phyloP scores from a whole-genome alignment of 345 rosid species.

The Eucalyptus erythrocorys region DNA sequence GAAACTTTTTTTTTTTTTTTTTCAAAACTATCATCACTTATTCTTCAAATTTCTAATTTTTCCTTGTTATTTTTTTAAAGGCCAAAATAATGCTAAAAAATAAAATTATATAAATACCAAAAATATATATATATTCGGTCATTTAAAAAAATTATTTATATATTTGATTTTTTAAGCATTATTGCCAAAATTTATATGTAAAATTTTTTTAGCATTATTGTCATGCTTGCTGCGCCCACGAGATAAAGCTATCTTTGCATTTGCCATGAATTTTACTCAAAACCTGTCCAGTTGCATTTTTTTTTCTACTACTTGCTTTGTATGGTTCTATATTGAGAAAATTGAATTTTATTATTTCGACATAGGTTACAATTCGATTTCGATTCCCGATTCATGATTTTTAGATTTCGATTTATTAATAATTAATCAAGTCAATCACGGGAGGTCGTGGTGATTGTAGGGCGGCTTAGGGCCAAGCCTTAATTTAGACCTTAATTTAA shows the following conservation, averaged over 20 bases:
- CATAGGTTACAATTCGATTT: background rate
- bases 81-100: too few species aligned
- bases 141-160: too few species aligned
- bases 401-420: background rate
- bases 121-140: too few species aligned
- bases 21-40: too few species aligned
- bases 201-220: too few species aligned
- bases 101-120: too few species aligned
- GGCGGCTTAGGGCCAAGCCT: background rate
- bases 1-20: too few species aligned
- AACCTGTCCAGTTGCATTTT: background rate
- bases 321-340: background rate
- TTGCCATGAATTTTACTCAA: background rate
- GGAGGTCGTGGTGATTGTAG: background rate
- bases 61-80: too few species aligned
- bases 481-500: background rate
- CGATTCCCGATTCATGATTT: background rate
- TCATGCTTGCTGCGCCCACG: rapidly evolving
- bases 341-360: background rate
- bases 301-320: background rate
- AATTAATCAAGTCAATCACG: background rate
- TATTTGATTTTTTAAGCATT: too few species aligned
- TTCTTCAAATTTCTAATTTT: too few species aligned
- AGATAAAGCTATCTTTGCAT: background rate
- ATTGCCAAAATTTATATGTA: too few species aligned